Conservation (phyloP, 495 filamentous ascomycete genomes). For the Barbatosphaeria neglecta region DNA sequence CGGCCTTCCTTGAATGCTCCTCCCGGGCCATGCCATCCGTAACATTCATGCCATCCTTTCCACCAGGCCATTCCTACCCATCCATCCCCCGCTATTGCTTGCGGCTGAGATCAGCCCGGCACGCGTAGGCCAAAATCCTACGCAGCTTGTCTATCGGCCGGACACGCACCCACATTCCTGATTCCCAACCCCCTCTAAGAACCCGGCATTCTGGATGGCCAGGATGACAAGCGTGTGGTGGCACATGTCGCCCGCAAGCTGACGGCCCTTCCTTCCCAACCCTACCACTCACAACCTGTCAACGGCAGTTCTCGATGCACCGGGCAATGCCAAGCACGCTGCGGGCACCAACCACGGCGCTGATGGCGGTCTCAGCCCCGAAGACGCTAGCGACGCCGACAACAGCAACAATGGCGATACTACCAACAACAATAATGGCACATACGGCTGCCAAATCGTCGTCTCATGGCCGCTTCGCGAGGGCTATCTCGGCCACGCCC, state of each 20-base stretch:
- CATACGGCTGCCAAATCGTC: constrained; percentile 35
- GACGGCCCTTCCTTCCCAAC: background rate
- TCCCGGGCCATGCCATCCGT: too few species aligned
- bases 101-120: background rate
- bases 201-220: background rate
- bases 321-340: constrained; percentile 7
- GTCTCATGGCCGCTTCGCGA: constrained; percentile 36
- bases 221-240: too few species aligned
- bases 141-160: background rate
- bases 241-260: background rate
- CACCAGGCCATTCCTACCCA: too few species aligned
- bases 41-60: too few species aligned
- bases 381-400: background rate
- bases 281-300: background rate
- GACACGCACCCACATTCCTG: too few species aligned
- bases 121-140: too few species aligned
- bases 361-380: background rate
- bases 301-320: constrained; percentile 20
- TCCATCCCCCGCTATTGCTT: too few species aligned
- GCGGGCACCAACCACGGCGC: background rate
- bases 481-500: constrained; percentile 10
- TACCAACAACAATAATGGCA: background rate
- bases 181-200: too few species aligned
- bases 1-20: too few species aligned
- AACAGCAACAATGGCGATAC: background rate